phyloP scores from a whole-genome alignment of 1,284 basidiomycete genomes.

The Takashimella koratensis region DNA sequence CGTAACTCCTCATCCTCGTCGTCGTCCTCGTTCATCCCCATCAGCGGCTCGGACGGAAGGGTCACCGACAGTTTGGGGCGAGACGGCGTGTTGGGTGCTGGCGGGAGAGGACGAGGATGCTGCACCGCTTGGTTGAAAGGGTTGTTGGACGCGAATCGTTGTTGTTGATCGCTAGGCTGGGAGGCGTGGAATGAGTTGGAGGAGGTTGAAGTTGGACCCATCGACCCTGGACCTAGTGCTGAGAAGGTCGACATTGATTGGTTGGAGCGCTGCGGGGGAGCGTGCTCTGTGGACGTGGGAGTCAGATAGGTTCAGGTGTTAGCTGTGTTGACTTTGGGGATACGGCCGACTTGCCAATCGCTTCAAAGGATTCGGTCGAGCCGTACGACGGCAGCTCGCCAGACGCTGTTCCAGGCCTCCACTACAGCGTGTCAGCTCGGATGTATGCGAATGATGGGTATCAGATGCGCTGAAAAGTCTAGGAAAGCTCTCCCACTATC shows the following conservation, averaged over 20 bases:
- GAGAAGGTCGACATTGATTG: background rate
- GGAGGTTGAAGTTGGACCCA: background rate
- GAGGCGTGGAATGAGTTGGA: conserved; percentile 9
- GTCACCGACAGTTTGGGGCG: background rate
- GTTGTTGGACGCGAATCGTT: conserved; percentile 23
- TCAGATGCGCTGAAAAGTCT: too few species aligned
- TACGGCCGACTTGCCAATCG: background rate
- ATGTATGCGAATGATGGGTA: too few species aligned
- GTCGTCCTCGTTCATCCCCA: conserved; percentile 5
- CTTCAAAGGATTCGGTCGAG: background rate
- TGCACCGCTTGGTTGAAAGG: conserved; percentile 18
- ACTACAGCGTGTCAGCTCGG: too few species aligned
- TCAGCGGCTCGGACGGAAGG: background rate
- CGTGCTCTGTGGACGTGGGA: background rate
- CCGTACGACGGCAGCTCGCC: background rate
- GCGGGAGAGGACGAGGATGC: conserved; percentile 5
- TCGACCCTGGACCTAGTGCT: background rate
- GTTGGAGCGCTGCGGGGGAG: too few species aligned
- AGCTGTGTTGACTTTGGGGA: too few species aligned
- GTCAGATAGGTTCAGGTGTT: background rate
- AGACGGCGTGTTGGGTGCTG: conserved; percentile 49
- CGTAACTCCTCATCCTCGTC: conserved; percentile 26
- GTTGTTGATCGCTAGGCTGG: conserved; percentile 8
- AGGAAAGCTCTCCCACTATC: too few species aligned
- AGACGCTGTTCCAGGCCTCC: conserved; percentile 16